Evolutionary conservation across 257 asterid genomes (phyloP).

Genomic region (Euphrasia confusa): DNA sequence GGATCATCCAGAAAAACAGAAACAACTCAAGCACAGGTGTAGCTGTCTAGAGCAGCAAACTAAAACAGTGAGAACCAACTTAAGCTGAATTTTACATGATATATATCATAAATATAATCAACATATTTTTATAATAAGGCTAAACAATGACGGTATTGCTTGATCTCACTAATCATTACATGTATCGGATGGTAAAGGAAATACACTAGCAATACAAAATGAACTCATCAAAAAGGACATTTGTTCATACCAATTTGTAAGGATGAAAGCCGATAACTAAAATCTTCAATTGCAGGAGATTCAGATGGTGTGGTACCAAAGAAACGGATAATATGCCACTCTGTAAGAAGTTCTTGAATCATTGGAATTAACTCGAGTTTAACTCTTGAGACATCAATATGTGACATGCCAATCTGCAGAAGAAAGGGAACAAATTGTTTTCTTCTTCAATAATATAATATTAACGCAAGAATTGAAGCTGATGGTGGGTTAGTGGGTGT

Average conservation of each 20-base stretch:
- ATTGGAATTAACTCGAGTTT: constrained; percentile 74
- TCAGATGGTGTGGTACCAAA: constrained; percentile 79
- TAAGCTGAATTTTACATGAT: constrained; percentile 11
- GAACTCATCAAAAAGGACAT: constrained; percentile 17
- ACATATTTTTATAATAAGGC: not conserved
- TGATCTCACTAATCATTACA: constrained; percentile 15
- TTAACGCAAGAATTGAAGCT: constrained; percentile 7
- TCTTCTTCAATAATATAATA: constrained; percentile 3
- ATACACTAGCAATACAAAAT: constrained; percentile 15
- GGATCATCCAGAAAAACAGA: constrained; percentile 16
- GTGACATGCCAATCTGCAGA: constrained; percentile 77
- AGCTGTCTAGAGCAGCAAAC: constrained; percentile 3
- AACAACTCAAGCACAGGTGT: not conserved
- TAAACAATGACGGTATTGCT: constrained; percentile 10
- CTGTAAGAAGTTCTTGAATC: constrained; percentile 75
- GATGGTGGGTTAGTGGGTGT: not conserved
- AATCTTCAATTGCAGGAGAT: constrained; percentile 80
- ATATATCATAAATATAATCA: constrained; percentile 3
- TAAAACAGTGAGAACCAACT: constrained; percentile 4
- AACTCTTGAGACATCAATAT: constrained; percentile 63
- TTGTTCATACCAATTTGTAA: constrained; percentile 68
- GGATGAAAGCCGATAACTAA: constrained; percentile 80
- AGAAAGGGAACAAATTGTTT: constrained; percentile 23
- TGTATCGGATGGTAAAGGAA: constrained; percentile 13
- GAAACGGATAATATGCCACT: constrained; percentile 88